Evolutionary conservation across 2,329 filamentous ascomycete genomes (phyloP).

Genomic region (Venturia aucupariae): DNA sequence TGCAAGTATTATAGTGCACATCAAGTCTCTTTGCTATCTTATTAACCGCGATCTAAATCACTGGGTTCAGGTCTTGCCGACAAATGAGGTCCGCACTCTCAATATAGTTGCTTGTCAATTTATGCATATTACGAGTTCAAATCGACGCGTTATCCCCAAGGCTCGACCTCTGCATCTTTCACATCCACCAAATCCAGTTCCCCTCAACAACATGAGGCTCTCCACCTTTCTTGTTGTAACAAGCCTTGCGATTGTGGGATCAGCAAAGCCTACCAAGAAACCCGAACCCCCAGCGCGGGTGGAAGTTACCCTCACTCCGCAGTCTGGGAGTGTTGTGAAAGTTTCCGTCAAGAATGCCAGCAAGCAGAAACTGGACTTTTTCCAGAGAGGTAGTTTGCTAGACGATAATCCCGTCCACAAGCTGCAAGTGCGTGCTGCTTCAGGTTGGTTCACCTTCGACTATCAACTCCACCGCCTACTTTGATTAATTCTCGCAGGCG

Average conservation of each 20-base stretch:
- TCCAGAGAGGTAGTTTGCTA: background rate
- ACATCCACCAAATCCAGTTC: background rate
- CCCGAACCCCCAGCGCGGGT: background rate
- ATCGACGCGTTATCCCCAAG: background rate
- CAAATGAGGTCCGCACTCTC: background rate
- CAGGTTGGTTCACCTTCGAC: background rate
- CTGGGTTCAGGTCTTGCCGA: background rate
- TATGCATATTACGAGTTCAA: background rate
- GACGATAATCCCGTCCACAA: conserved; percentile 6
- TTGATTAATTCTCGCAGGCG: background rate
- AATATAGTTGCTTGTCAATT: background rate
- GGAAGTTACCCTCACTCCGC: background rate
- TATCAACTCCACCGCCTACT: background rate
- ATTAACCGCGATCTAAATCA: background rate
- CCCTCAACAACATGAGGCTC: background rate
- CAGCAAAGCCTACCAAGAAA: background rate
- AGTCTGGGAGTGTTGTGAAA: background rate
- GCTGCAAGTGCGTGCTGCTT: background rate
- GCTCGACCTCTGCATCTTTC: background rate
- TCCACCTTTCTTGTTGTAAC: background rate
- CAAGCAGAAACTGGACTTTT: conserved; percentile 1
- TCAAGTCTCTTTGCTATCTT: background rate
- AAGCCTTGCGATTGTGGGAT: background rate
- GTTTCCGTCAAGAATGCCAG: background rate
- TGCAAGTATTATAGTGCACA: background rate